Evolutionary conservation across 129 eudicot species (phyloP).

Genomic region (Heracleum sosnowskyi): DNA sequence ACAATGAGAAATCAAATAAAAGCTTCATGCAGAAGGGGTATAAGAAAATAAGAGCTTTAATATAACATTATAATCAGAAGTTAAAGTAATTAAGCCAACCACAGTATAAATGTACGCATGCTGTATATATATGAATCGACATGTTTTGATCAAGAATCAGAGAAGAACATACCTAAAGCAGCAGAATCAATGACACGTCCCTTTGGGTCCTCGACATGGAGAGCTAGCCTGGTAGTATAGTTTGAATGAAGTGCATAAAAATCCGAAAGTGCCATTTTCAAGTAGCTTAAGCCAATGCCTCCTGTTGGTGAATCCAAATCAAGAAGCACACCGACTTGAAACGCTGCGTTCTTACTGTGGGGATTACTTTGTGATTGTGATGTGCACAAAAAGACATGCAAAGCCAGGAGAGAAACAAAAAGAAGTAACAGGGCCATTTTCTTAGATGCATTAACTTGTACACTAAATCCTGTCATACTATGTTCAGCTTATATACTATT

Average conservation of each 20-base stretch:
- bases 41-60: neutral
- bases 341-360: neutral
- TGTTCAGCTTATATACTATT: neutral
- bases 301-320: slow-evolving; percentile 19
- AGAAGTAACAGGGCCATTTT: neutral
- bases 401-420: neutral
- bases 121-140: neutral
- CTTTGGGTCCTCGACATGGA: slow-evolving; percentile 17
- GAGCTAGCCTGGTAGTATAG: slow-evolving; percentile 18
- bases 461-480: neutral
- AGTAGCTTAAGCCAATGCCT: slow-evolving; percentile 9
- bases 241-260: slow-evolving; percentile 12
- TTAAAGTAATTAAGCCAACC: neutral
- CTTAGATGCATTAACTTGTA: neutral
- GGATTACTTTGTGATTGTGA: neutral
- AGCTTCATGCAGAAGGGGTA: neutral
- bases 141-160: neutral
- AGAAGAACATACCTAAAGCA: slow-evolving; percentile 16
- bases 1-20: neutral
- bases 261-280: slow-evolving; percentile 13
- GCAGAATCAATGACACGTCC: slow-evolving; percentile 19
- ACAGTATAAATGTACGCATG: neutral
- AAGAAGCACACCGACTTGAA: slow-evolving; percentile 25
- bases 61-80: neutral
- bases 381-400: neutral